Percentiles rank a stretch among this genome's conserved stretches.
phyloP scores from a whole-genome alignment of 192 early-diverging fungal genomes.

The Allomyces arbusculus region DNA sequence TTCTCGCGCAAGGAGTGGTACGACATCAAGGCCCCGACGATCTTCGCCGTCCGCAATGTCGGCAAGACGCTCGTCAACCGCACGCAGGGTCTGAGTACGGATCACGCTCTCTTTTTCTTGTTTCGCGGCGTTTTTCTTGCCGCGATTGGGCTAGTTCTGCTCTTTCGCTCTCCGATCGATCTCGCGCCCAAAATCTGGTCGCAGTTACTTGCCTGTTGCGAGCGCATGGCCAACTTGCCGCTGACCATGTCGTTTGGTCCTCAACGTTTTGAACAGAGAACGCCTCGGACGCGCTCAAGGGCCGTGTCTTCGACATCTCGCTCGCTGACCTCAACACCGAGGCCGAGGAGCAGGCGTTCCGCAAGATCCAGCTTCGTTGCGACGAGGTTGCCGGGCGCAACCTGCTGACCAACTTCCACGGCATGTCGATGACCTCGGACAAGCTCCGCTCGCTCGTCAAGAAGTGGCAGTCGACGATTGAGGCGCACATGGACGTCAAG shows the following conservation, averaged over 20 bases:
- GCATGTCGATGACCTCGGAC: constrained; percentile 99
- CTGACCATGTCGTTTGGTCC: no score
- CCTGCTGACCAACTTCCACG: constrained; percentile 99
- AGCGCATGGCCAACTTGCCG: no score
- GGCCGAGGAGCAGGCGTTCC: constrained; percentile 68
- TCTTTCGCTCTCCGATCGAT: no score
- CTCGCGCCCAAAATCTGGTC: neutral
- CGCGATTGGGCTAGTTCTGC: no score
- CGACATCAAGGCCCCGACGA: constrained; percentile 93
- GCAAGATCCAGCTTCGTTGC: constrained; percentile 93
- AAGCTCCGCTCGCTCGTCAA: constrained; percentile 98
- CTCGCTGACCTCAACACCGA: constrained; percentile 89
- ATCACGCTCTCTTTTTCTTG: neutral
- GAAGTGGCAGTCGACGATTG: constrained; percentile 83
- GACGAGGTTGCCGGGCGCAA: constrained; percentile 96
- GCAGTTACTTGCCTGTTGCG: neutral
- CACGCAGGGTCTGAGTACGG: constrained; percentile 93
- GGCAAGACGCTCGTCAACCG: constrained; percentile 99
- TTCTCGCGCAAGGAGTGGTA: constrained; percentile 99
- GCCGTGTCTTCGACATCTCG: constrained; percentile 88
- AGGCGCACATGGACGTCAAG: constrained; percentile 98
- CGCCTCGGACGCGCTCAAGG: constrained; percentile 91
- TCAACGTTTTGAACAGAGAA: constrained; percentile 23
- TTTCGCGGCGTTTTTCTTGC: no score
- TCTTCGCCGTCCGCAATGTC: constrained; percentile 82